Percentiles rank a stretch among this genome's conserved stretches.
phyloP scores from a whole-genome alignment of 1,139 yeast genomes.

The Kazachstania sp. region DNA sequence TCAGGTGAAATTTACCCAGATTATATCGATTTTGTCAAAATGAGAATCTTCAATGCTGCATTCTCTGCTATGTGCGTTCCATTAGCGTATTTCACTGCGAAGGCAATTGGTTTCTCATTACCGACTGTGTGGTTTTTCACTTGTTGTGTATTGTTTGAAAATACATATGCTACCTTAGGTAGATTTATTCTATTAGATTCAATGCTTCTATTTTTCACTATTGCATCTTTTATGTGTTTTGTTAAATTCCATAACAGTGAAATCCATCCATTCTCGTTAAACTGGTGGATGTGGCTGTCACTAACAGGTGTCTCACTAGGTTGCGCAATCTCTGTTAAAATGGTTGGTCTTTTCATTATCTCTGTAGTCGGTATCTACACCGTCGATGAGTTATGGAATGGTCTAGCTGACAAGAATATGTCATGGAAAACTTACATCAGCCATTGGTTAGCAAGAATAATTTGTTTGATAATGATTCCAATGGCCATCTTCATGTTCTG shows the following conservation, averaged over 20 bases:
- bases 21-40: slow-evolving; percentile 73
- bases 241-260: slow-evolving; percentile 73
- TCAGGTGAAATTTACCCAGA: slow-evolving; percentile 84
- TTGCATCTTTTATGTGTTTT: slow-evolving; percentile 69
- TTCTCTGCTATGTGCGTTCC: slow-evolving; percentile 91
- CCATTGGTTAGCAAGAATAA: slow-evolving; percentile 61
- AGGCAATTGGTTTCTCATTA: slow-evolving; percentile 71
- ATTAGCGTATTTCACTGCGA: slow-evolving; percentile 83
- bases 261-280: slow-evolving; percentile 51
- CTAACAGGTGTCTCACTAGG: slow-evolving; percentile 71
- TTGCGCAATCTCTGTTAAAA: slow-evolving; percentile 73
- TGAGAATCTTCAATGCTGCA: slow-evolving; percentile 89
- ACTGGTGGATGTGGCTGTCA: slow-evolving; percentile 93
- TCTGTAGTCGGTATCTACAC: slow-evolving; percentile 70
- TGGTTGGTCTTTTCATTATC: slow-evolving; percentile 77
- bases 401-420: slow-evolving; percentile 50
- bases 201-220: slow-evolving; percentile 90
- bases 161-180: slow-evolving; percentile 80
- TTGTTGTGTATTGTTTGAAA: slow-evolving; percentile 77
- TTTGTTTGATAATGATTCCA: slow-evolving; percentile 58
- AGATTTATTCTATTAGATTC: slow-evolving; percentile 90
- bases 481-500: slow-evolving; percentile 50
- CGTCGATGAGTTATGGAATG: slow-evolving; percentile 61
- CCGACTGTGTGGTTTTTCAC: slow-evolving; percentile 86
- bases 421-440: slow-evolving; percentile 41